Evolutionary conservation across 768 basidiomycete species (phyloP).

Genomic region (Lentinula edodes): DNA sequence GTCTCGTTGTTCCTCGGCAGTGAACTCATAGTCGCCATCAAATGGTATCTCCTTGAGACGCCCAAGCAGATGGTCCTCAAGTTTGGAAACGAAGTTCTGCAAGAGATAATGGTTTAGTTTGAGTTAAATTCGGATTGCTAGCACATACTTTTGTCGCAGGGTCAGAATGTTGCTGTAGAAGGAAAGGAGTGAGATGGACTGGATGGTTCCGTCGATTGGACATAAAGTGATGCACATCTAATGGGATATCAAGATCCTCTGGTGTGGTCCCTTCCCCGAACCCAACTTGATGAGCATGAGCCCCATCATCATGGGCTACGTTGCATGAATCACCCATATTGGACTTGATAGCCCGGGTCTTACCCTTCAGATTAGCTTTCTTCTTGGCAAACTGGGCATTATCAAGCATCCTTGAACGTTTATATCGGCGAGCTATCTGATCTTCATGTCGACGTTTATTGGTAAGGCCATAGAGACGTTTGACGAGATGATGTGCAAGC

Average conservation of each 20-base stretch:
- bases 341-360: too few relatives aligned
- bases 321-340: too few relatives aligned
- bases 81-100: conserved; percentile 19
- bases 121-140: neutral
- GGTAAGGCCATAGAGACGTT: conserved; percentile 24
- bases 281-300: too few relatives aligned
- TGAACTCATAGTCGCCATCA: conserved; percentile 14
- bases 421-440: conserved; percentile 18
- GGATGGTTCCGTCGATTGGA: neutral
- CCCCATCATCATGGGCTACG: neutral
- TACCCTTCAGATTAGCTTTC: neutral
- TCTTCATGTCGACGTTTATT: conserved; percentile 18
- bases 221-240: neutral
- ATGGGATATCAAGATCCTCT: neutral
- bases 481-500: conserved; percentile 26
- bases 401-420: too few relatives aligned
- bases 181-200: neutral
- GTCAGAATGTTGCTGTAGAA: neutral
- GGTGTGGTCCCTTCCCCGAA: too few relatives aligned
- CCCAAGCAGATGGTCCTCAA: conserved; percentile 24
- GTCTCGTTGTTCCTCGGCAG: conserved; percentile 8
- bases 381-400: too few relatives aligned
- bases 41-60: conserved; percentile 10
- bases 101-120: neutral
- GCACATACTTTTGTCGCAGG: neutral